Conservation (phyloP, 805 yeast species). For the Kodamaea laetipori region DNA sequence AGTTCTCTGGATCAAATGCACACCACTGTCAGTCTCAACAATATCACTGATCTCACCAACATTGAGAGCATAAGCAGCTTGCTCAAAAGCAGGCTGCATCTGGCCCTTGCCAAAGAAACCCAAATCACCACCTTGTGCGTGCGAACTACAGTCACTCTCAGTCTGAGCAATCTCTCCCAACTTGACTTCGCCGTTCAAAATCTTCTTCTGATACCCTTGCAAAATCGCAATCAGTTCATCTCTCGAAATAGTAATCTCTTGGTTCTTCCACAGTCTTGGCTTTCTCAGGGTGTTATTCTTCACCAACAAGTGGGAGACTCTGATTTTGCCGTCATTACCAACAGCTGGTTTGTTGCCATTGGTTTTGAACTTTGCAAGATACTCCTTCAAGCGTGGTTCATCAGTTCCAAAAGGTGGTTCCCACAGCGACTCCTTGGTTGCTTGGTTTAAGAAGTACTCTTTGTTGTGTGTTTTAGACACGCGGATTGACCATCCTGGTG, state of each 20-base stretch:
- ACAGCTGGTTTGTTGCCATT: conserved; percentile 49
- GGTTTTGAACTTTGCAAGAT: conserved; percentile 46
- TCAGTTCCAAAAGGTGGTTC: conserved; percentile 88
- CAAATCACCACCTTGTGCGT: conserved; percentile 85
- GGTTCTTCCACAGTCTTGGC: conserved; percentile 88
- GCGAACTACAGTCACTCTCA: conserved; percentile 88
- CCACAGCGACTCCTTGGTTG: conserved; percentile 80
- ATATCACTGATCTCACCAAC: conserved; percentile 83
- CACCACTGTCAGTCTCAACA: conserved; percentile 88
- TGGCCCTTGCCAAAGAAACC: conserved; percentile 87
- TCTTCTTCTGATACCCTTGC: conserved; percentile 56
- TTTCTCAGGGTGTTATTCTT: conserved; percentile 84
- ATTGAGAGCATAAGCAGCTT: conserved; percentile 77
- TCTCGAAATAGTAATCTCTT: conserved; percentile 72
- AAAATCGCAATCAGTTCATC: conserved; percentile 78
- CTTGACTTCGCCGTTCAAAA: conserved; percentile 63
- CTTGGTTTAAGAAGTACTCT: conserved; percentile 78
- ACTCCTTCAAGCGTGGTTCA: conserved; percentile 53
- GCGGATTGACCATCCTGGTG: conserved; percentile 80
- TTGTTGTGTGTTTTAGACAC: conserved; percentile 78
- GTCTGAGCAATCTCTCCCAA: conserved; percentile 74
- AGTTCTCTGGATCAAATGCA: conserved; percentile 84
- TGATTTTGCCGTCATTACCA: conserved; percentile 55
- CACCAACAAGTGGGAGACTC: conserved; percentile 79
- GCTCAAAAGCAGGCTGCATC: conserved; percentile 95